phyloP scores from a whole-genome alignment of 176 grass and related monocot species.

The Zoysia pacifica region DNA sequence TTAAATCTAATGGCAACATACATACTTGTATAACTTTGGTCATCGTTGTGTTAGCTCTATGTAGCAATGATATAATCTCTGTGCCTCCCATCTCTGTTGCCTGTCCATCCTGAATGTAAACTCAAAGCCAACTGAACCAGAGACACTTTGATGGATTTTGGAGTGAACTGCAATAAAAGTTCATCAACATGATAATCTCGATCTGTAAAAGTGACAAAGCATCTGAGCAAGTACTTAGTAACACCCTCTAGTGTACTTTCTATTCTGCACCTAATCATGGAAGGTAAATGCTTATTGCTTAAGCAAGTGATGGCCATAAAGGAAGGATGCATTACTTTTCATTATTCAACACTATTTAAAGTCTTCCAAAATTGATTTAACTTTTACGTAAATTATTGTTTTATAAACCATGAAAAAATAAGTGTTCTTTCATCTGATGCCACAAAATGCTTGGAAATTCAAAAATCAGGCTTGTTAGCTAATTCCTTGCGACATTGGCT shows the following conservation, averaged over 20 bases:
- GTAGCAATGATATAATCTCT: background rate
- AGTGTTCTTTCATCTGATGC: background rate
- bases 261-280: background rate
- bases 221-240: background rate
- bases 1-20: background rate
- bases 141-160: too few relatives aligned
- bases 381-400: too few relatives aligned
- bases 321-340: background rate
- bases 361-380: background rate
- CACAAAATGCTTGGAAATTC: background rate
- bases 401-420: background rate
- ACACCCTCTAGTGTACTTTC: background rate
- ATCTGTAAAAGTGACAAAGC: background rate
- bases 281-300: background rate
- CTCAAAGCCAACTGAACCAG: background rate
- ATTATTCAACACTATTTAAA: background rate
- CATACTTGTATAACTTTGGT: background rate
- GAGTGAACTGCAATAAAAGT: too few relatives aligned
- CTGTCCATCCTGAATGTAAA: background rate
- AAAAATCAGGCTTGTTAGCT: background rate
- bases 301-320: background rate
- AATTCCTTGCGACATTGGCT: constrained; percentile 9
- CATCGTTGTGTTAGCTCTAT: background rate
- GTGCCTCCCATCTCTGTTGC: background rate
- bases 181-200: too few relatives aligned